These are phyloP conservation scores for Leccinum olivaceopallidum DNA, from an alignment of 768 basidiomycete species.

Conservation along the genomic window DNA sequence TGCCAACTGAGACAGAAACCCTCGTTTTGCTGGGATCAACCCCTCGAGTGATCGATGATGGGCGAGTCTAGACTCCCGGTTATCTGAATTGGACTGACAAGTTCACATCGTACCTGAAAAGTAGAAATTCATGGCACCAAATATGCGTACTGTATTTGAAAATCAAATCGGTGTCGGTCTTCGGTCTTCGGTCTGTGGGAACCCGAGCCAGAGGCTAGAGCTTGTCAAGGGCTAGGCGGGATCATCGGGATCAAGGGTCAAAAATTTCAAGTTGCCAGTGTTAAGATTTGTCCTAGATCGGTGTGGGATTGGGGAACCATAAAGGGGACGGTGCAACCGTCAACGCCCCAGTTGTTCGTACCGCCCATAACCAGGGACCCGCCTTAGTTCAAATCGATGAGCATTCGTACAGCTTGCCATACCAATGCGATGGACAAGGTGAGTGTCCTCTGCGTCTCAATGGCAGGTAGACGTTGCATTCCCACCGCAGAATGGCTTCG, in stretches of 20 bases:
- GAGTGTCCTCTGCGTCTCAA: too few relatives aligned
- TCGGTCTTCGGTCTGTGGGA: conserved; percentile 1
- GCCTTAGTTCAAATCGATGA: neutral
- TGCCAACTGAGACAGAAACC: conserved; percentile 8
- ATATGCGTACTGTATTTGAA: conserved; percentile 17
- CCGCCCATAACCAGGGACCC: neutral
- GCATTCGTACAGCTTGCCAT: neutral
- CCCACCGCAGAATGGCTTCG: neutral
- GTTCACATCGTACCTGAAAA: conserved; percentile 1
- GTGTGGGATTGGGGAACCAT: neutral
- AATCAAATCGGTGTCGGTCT: conserved; percentile 10
- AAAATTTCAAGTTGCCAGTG: neutral
- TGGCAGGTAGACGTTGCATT: neutral
- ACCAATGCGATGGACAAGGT: neutral
- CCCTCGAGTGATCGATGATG: conserved; percentile 14
- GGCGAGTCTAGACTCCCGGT: conserved; percentile 5
- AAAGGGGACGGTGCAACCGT: neutral
- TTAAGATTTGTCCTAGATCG: conserved; percentile 2
- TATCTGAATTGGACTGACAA: neutral
- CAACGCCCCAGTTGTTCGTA: neutral
- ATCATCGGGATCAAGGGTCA: neutral
- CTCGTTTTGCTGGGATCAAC: conserved; percentile 5
- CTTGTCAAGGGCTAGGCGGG: conserved; percentile 2
- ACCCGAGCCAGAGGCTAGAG: neutral
- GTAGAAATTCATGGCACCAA: neutral